These are phyloP conservation scores for Mucuna pruriens DNA, from an alignment of 306 rosid genomes.

Conservation along the genomic window DNA sequence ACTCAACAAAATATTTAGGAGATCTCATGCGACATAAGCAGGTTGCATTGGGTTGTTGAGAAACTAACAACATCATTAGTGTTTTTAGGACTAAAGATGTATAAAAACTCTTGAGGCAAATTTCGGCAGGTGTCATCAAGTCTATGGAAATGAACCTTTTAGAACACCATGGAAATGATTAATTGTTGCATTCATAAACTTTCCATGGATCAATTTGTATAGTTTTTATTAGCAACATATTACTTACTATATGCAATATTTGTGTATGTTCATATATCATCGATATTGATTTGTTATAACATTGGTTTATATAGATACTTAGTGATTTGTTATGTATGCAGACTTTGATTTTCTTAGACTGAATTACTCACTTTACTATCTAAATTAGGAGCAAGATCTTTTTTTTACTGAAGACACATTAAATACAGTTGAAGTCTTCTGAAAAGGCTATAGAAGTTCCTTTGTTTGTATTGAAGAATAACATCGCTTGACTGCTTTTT, in stretches of 20 bases:
- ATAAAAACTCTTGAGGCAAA: neutral
- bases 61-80: neutral
- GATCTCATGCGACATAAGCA: slow-evolving; percentile 62
- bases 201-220: slow-evolving; percentile 8
- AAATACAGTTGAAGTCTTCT: neutral
- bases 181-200: neutral
- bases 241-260: neutral
- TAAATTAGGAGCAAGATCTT: neutral
- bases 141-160: neutral
- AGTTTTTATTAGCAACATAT: slow-evolving; percentile 16
- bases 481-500: neutral
- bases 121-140: neutral
- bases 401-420: too few relatives aligned
- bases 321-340: too few relatives aligned
- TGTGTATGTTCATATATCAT: neutral
- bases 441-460: neutral
- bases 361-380: neutral
- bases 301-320: neutral
- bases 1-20: slow-evolving; percentile 70
- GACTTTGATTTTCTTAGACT: too few relatives aligned
- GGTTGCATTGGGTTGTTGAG: slow-evolving; percentile 50
- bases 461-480: neutral
- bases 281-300: neutral
- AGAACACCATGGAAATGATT: neutral
- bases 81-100: neutral